phyloP scores from a whole-genome alignment of 768 basidiomycete species.

The Mycena sanguinolenta region DNA sequence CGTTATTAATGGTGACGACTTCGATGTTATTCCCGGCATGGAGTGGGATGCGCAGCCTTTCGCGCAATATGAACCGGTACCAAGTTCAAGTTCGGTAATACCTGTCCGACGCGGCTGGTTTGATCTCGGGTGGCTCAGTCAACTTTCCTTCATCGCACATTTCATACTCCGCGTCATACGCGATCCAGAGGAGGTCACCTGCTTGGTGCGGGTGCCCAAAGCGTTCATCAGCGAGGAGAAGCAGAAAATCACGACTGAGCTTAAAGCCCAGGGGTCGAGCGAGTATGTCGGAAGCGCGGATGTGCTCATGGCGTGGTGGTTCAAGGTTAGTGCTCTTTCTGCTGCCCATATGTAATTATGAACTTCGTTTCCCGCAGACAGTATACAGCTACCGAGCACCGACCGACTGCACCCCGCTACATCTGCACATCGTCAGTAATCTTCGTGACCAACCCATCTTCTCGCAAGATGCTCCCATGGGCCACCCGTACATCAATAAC shows the following conservation, averaged over 20 bases:
- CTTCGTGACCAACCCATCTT: conserved; percentile 26
- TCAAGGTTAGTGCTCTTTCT: conserved; percentile 16
- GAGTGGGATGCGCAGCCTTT: conserved; percentile 13
- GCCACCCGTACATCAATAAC: conserved; percentile 26
- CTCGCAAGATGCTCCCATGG: not conserved
- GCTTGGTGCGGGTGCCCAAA: not conserved
- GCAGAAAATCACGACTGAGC: not conserved
- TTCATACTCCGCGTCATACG: not conserved
- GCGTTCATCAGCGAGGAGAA: not conserved
- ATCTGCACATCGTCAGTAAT: conserved; percentile 12
- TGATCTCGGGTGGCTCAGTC: not conserved
- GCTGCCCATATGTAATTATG: not conserved
- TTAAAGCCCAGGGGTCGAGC: not conserved
- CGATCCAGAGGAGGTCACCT: not conserved
- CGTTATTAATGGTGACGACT: too few relatives aligned
- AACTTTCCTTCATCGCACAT: not conserved
- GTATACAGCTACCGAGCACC: not conserved
- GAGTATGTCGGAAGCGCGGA: conserved; percentile 13
- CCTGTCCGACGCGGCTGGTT: not conserved
- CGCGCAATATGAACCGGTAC: not conserved
- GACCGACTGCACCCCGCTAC: conserved; percentile 4
- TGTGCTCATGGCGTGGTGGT: conserved; percentile 29
- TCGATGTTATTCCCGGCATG: conserved; percentile 27
- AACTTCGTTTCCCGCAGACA: not conserved
- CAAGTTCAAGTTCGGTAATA: not conserved